Base-by-base conservation (phyloP, 73 alveolate species). In the Paramecium octaurelia region DNA sequence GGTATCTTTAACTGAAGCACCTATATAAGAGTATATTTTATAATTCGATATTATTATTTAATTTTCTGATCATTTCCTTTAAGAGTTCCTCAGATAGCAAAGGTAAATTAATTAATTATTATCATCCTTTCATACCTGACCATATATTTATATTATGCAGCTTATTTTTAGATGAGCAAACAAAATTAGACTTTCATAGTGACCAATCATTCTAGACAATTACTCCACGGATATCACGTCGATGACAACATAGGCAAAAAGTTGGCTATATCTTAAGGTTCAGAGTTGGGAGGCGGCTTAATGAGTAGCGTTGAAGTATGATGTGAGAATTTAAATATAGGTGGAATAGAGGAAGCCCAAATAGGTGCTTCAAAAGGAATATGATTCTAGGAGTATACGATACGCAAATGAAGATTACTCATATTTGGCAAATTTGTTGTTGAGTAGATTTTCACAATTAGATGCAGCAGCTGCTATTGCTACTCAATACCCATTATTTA, bases 371-470 rank as follows among this genome's bases (percentile, higher is more conserved):
- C 54, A 46, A 11, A 44, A 89, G 34, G 90, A 89, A 46, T 89
- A 70, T 89, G 94, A 89, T 70, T 58, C 90, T 2, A 70, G 34
- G 31, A 59, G 88, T 70, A 59, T 89, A 44, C 43, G 91, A 64
- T 89, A 89, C 73, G 71, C 94, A 1, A 89, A 89, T 54, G 94
- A 89, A 50, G 94, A 89, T 46, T 89, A 89, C 36, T 59, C 89
- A 46, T 83, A 71, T 73, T 27, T 70, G 27, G 50, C 88, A 24
- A 89, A 89, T 71, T 9, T 43, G 23, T 44, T 89, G 64, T 27
- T 77, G 20, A 71, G 76, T 8, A 69, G 94, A 89, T 70, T 89
- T 29, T 88, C 94, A 64, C 58, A 77, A 3, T 20, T 59, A 34
- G 88, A 89, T 46, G 48, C 71, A 38, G 90, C 94, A n/a, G 12